Evolutionary conservation across 257 asterid genomes (phyloP).

Genomic region (Leptodermis oblonga): DNA sequence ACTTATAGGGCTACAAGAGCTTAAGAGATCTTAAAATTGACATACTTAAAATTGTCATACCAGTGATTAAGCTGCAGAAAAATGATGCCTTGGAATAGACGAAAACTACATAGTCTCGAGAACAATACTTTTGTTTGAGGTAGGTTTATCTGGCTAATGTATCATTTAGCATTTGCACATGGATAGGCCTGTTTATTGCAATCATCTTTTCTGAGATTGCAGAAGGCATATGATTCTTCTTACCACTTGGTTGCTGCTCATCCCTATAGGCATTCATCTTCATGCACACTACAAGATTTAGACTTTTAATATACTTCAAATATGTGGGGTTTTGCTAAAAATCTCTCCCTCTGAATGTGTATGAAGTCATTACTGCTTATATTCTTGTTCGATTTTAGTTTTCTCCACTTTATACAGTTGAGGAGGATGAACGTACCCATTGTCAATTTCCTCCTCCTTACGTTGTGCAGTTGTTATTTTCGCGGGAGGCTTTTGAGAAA

Average conservation of each 20-base stretch:
- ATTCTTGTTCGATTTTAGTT: neutral
- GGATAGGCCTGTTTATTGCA: too few species aligned
- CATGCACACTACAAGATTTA: neutral
- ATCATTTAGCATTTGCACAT: too few species aligned
- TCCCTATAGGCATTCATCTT: neutral
- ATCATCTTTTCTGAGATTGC: too few species aligned
- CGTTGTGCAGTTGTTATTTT: conserved; percentile 54
- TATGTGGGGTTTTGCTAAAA: neutral
- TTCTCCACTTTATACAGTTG: conserved; percentile 31
- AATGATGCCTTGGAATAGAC: too few species aligned
- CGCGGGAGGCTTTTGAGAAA: conserved; percentile 61
- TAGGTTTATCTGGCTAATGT: too few species aligned
- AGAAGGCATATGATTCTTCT: neutral
- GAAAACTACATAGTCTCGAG: too few species aligned
- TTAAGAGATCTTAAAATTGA: too few species aligned
- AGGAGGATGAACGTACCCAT: neutral
- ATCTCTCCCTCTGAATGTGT: neutral
- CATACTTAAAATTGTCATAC: too few species aligned
- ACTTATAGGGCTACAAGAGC: too few species aligned
- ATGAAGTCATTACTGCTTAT: neutral
- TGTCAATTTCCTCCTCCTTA: neutral
- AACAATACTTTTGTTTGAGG: too few species aligned
- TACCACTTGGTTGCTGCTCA: neutral
- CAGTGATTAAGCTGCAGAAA: too few species aligned
- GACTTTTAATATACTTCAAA: neutral